Evolutionary conservation across 2,329 filamentous ascomycete genomes (phyloP).

Genomic region (Xylaria sp.): DNA sequence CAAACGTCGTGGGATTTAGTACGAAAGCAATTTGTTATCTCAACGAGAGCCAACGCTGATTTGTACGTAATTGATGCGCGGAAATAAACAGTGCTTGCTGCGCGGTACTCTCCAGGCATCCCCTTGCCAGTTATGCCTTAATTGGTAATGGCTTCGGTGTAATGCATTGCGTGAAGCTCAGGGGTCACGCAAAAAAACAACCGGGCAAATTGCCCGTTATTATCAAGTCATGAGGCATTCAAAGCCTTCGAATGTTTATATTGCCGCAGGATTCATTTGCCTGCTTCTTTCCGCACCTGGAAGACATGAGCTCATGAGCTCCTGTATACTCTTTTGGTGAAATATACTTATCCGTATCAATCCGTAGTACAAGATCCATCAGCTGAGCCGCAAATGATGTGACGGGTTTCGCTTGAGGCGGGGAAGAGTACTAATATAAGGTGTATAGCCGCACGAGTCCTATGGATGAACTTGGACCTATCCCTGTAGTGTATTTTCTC

Average conservation of each 20-base stretch:
- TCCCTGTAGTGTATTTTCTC: slow-evolving; percentile 1
- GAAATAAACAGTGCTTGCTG: neutral
- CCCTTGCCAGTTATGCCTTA: neutral
- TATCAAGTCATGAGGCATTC: neutral
- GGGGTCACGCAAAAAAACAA: neutral
- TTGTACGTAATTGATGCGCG: neutral
- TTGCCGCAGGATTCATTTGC: neutral
- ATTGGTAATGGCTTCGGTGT: slow-evolving; percentile 25
- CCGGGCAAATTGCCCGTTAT: neutral
- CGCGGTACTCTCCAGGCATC: neutral
- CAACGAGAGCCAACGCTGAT: neutral
- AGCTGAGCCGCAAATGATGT: slow-evolving; percentile 27
- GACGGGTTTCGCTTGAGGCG: slow-evolving; percentile 6
- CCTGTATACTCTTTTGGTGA: neutral
- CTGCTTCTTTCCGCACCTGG: neutral
- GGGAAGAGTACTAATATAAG: slow-evolving; percentile 10
- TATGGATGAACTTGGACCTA: neutral
- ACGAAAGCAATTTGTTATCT: neutral
- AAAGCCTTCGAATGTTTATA: neutral
- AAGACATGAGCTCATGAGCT: neutral
- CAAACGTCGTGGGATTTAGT: neutral
- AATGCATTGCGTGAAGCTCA: slow-evolving; percentile 19
- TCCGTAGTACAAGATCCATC: slow-evolving; percentile 5
- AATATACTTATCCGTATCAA: neutral
- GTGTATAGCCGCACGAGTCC: slow-evolving; percentile 16